Conservation (phyloP, 192 early-diverging fungal genomes). For the Spizellomyces sp. region DNA sequence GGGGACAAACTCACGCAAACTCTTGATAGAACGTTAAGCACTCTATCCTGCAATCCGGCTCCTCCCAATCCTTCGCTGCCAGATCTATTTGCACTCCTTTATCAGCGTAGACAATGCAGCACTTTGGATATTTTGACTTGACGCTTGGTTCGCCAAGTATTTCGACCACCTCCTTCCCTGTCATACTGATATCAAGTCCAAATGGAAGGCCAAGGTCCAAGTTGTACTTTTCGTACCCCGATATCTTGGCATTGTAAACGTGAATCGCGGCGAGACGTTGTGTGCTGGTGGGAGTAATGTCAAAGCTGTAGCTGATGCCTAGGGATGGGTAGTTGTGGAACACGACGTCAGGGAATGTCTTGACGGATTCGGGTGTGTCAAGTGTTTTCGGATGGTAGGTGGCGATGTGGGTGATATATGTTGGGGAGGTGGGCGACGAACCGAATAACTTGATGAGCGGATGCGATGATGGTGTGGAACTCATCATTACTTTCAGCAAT, state of each 20-base stretch:
- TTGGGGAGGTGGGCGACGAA: too few relatives aligned
- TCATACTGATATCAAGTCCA: neutral
- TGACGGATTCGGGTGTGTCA: neutral
- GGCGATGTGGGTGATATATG: too few relatives aligned
- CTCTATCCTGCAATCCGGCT: too few relatives aligned
- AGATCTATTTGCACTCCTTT: too few relatives aligned
- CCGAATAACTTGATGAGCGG: too few relatives aligned
- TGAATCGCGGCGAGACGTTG: slow-evolving; percentile 17
- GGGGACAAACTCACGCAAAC: too few relatives aligned
- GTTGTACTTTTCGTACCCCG: slow-evolving; percentile 7
- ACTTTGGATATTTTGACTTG: slow-evolving; percentile 17
- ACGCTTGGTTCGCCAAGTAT: slow-evolving; percentile 3
- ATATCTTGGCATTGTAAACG: slow-evolving; percentile 2
- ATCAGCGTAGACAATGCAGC: neutral
- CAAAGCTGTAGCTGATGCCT: slow-evolving; percentile 11
- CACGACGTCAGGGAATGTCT: neutral
- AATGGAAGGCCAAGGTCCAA: neutral
- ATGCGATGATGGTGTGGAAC: too few relatives aligned
- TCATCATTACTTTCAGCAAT: too few relatives aligned
- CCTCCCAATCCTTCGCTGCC: too few relatives aligned
- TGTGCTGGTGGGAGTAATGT: neutral
- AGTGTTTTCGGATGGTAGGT: too few relatives aligned
- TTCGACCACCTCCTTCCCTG: slow-evolving; percentile 1
- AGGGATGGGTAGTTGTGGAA: slow-evolving; percentile 8
- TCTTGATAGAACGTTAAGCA: too few relatives aligned